Conservation (phyloP, 2,329 filamentous ascomycete species). For the Dactylellina haptotyla region DNA sequence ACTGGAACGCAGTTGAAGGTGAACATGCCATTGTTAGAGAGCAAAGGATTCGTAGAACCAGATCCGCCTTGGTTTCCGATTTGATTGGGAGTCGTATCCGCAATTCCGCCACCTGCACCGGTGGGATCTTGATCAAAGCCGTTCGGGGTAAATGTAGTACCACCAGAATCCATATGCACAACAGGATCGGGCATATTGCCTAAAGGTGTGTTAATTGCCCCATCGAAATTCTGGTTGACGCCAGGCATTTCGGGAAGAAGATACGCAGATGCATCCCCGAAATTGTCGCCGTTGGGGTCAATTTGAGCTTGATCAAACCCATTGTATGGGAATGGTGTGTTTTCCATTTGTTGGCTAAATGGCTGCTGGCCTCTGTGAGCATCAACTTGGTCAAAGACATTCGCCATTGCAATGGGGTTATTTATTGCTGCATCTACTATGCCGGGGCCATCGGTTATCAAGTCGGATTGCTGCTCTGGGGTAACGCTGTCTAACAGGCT, state of each 20-base stretch:
- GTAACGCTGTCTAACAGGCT: constrained; percentile 16
- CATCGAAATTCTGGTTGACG: constrained; percentile 12
- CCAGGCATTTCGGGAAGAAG: constrained; percentile 2
- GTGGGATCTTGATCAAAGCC: constrained; percentile 26
- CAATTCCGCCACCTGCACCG: not conserved
- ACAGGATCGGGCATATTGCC: not conserved
- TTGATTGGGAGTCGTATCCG: not conserved
- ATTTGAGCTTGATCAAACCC: constrained; percentile 23
- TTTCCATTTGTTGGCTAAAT: not conserved
- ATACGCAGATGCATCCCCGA: not conserved
- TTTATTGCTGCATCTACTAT: constrained; percentile 5
- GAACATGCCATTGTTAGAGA: constrained; percentile 5
- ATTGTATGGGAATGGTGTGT: constrained; percentile 16
- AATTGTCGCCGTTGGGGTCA: not conserved
- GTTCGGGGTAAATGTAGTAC: not conserved
- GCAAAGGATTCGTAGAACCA: too few species aligned
- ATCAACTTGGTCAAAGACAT: constrained; percentile 22
- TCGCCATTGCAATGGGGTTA: constrained; percentile 8
- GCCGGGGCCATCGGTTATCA: constrained; percentile 25
- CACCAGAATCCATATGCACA: not conserved
- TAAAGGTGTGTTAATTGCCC: not conserved
- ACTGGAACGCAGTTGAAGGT: constrained; percentile 45
- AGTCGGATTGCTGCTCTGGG: not conserved
- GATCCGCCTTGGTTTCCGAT: not conserved
- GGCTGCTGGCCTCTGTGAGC: constrained; percentile 1